phyloP scores from a whole-genome alignment of 768 basidiomycete species.

The Naganishia friedmannii region DNA sequence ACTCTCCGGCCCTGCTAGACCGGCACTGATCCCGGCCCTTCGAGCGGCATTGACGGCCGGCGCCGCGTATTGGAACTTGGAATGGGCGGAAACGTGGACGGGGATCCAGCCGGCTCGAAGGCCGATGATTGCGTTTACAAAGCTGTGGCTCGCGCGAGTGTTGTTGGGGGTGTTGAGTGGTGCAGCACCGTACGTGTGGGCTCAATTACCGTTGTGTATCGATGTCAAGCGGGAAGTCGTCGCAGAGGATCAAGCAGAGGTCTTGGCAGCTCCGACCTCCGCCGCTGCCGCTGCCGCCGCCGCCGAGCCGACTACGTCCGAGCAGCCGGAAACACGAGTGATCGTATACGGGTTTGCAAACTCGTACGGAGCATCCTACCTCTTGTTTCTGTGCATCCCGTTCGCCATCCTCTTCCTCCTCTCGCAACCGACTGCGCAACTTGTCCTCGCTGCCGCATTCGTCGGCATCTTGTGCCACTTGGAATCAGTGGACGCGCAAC shows the following conservation, averaged over 20 bases:
- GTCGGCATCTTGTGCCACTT: constrained; percentile 71
- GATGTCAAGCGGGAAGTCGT: constrained; percentile 56
- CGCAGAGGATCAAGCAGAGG: constrained; percentile 30
- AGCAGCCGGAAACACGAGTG: constrained; percentile 42
- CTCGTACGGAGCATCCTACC: constrained; percentile 80
- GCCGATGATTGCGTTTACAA: constrained; percentile 56
- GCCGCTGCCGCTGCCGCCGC: neutral
- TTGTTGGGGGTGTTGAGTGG: constrained; percentile 55
- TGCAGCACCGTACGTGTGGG: constrained; percentile 67
- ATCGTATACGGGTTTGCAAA: constrained; percentile 80
- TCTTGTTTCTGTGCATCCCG: constrained; percentile 71
- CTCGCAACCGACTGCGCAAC: constrained; percentile 77
- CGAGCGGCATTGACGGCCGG: constrained; percentile 63
- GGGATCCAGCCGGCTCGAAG: constrained; percentile 44
- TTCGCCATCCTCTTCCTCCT: constrained; percentile 63
- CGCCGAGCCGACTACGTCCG: constrained; percentile 40
- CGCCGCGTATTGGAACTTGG: constrained; percentile 71
- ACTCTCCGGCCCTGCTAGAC: constrained; percentile 67
- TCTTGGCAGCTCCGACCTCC: neutral
- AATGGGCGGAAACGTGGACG: constrained; percentile 66
- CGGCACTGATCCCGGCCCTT: constrained; percentile 63
- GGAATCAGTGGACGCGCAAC: constrained; percentile 75
- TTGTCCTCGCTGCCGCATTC: constrained; percentile 65
- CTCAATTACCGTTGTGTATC: constrained; percentile 69
- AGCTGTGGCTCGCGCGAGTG: constrained; percentile 65